These are phyloP conservation scores for Tetratostichococcus sp. DNA, from an alignment of 139 green algal species.

Conservation along the genomic window DNA sequence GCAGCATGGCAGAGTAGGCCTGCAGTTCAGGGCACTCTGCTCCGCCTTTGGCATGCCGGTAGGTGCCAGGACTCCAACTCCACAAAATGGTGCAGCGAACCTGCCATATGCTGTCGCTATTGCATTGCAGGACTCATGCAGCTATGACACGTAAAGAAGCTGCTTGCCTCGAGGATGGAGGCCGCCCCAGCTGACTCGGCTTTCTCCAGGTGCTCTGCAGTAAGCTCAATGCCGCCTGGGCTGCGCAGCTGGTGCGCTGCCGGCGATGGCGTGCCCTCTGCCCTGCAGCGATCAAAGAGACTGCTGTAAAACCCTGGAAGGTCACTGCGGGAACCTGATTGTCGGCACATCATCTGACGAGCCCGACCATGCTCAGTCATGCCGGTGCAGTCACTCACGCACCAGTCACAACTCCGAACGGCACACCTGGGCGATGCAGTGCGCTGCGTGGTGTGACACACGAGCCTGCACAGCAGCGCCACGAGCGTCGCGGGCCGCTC, in stretches of 20 bases:
- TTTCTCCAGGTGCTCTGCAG: slow-evolving; percentile 20
- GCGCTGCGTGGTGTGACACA: slow-evolving; percentile 4
- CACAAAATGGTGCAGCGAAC: too few species aligned
- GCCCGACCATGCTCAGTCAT: too few species aligned
- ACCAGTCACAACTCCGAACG: too few species aligned
- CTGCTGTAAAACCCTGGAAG: too few species aligned
- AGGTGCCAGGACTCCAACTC: too few species aligned
- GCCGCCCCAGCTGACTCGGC: slow-evolving; percentile 32
- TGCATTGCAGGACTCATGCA: too few species aligned
- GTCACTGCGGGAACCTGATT: too few species aligned
- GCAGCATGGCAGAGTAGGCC: slow-evolving; percentile 62
- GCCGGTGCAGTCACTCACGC: too few species aligned
- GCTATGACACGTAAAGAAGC: too few species aligned
- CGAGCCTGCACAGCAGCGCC: slow-evolving; percentile 44
- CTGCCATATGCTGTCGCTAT: too few species aligned
- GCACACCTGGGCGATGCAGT: not conserved
- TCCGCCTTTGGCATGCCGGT: too few species aligned
- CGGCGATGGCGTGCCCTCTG: not conserved
- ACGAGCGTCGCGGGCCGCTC: slow-evolving; percentile 6
- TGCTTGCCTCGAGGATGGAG: slow-evolving; percentile 45
- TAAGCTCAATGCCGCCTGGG: slow-evolving; percentile 25
- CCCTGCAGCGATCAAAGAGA: not conserved
- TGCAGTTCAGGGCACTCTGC: not conserved
- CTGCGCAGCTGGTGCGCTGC: not conserved
- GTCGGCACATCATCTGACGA: too few species aligned